phyloP scores from a whole-genome alignment of 352 stramenopile species.

The Phytopythium sindhum region DNA sequence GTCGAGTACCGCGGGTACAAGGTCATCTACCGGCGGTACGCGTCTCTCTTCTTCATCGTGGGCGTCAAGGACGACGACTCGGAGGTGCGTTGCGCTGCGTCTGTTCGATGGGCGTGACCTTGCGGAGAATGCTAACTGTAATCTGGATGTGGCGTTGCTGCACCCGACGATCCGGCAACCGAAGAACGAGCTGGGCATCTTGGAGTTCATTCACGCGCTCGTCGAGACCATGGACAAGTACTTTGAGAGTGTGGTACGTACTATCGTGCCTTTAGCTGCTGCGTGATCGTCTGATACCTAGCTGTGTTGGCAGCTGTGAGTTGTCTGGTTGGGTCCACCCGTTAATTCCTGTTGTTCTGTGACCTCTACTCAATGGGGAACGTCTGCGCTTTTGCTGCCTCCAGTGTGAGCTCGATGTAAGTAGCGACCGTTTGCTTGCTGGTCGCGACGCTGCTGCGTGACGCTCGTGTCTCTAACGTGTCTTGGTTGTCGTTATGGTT shows the following conservation, averaged over 20 bases:
- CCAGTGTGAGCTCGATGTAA: constrained; percentile 83
- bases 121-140: background rate
- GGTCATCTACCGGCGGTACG: constrained; percentile 98
- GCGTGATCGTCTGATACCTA: background rate
- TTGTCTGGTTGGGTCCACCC: background rate
- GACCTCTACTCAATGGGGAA: background rate
- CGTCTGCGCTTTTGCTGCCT: background rate
- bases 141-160: background rate
- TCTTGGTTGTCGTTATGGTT: background rate
- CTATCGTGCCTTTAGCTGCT: background rate
- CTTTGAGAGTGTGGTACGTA: constrained; percentile 95
- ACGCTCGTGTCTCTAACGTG: background rate
- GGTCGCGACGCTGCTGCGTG: background rate
- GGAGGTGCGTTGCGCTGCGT: constrained; percentile 41
- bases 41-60: constrained; percentile 99
- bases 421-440: constrained; percentile 13
- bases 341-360: constrained; percentile 1
- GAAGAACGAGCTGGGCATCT: constrained; percentile 98
- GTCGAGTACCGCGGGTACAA: constrained; percentile 99
- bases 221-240: constrained; percentile 99
- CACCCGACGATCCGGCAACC: background rate
- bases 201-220: constrained; percentile 99
- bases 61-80: constrained; percentile 95
- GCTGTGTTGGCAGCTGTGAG: background rate
- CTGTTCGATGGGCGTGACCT: background rate